Conservation (phyloP, 2,329 filamentous ascomycete species). For the Aspergillus ochraceus region DNA sequence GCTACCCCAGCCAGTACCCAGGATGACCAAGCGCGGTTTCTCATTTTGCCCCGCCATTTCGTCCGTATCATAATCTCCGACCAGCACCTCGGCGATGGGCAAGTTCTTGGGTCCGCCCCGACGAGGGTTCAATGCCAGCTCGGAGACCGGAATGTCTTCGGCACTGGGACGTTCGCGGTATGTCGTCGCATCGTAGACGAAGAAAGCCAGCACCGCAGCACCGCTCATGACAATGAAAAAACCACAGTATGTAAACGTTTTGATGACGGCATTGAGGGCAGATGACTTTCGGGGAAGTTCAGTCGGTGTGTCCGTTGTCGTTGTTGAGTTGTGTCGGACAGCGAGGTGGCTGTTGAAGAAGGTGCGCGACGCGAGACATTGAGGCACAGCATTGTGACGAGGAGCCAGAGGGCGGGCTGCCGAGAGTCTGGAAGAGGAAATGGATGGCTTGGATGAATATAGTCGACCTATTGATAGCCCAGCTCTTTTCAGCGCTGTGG, state of each 20-base stretch:
- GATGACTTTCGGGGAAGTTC: constrained; percentile 26
- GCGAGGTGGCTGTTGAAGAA: constrained; percentile 23
- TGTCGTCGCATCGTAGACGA: constrained; percentile 89
- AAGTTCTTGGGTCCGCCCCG: constrained; percentile 91
- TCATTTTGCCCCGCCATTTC: constrained; percentile 71
- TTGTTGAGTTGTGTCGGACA: constrained; percentile 35
- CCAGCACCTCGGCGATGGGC: constrained; percentile 80
- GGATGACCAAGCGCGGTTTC: constrained; percentile 88
- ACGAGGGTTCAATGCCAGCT: constrained; percentile 76
- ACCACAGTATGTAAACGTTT: constrained; percentile 70
- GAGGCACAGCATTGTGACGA: constrained; percentile 20
- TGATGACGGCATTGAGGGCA: constrained; percentile 60
- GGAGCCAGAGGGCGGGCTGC: constrained; percentile 21
- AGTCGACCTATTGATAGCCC: constrained; percentile 22
- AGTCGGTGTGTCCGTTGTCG: constrained; percentile 21
- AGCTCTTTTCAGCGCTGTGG: constrained; percentile 28
- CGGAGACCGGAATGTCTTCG: constrained; percentile 78
- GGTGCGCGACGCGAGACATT: constrained; percentile 23
- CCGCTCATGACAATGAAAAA: constrained; percentile 72
- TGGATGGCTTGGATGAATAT: constrained; percentile 14
- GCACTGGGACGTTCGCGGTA: constrained; percentile 71
- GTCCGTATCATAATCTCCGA: constrained; percentile 83
- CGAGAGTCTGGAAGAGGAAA: constrained; percentile 11
- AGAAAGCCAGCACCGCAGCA: constrained; percentile 75
- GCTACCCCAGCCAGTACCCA: constrained; percentile 94